Base-by-base conservation (phyloP, 1,284 basidiomycete genomes). In the Xerocomus nothofagi region DNA sequence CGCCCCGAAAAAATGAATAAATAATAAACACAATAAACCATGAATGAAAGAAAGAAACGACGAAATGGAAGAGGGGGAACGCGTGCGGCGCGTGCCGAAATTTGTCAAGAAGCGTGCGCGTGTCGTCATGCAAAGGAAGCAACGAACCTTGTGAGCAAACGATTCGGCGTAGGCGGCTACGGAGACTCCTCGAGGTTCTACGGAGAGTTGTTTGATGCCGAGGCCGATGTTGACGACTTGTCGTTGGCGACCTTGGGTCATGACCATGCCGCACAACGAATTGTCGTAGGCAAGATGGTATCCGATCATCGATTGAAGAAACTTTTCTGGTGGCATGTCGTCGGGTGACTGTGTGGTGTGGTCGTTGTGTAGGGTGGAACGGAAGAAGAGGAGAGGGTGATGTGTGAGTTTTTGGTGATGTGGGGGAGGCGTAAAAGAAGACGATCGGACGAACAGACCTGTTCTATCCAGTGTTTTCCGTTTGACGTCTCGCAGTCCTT, bases 381-480 rank as follows among this genome's bases (percentile, higher is more conserved):
- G 10, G 5, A 31, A 18, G 11, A 17, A 3, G 21, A 23, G 18
- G 48, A 50, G 41, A 52, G n/a, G 30, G 44, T 24, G 29, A 20
- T 52, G 33, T 49, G 44, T 26, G 23, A 32, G 15, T 31, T 44
- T 43, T 29, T 9, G n/a, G 37, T 1, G 44, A 49, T 31, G 39
- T 14, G 23, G 17, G 36, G 10, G 29, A 42, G 21, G 17, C 24
- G 36, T 39, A 31, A n/a, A 15, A 49, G 24, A 43, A 21, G 39
- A 37, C 12, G 39, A 33, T 6, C 18, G 29, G 40, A 32, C 14
- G 37, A 55, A 70, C 76, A 47, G 51, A 86, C 85, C 75, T 86
- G 85, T 57, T 89, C 86, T 50, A 90, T 90, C 82, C 84, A 89
- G 55, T 86, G 86, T 57, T 90, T 90, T 33, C 86, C 86, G 31